phyloP scores from a whole-genome alignment of 805 yeast genomes.

The Candida ficus region DNA sequence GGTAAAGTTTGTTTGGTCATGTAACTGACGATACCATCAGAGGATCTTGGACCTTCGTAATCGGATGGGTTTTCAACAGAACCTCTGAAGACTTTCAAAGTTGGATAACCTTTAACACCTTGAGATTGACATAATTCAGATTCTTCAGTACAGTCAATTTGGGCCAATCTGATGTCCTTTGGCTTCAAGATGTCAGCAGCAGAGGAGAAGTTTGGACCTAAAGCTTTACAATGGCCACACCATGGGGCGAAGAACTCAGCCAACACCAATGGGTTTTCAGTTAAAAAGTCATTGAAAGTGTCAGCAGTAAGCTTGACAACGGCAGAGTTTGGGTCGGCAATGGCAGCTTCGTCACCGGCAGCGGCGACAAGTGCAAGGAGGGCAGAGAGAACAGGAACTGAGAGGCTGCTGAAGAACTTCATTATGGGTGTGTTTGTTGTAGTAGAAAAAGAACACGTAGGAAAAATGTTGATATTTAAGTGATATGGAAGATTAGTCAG shows the following conservation, averaged over 20 bases:
- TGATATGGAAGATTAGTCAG: too few relatives aligned
- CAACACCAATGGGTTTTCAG: slow-evolving; percentile 69
- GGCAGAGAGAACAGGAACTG: slow-evolving; percentile 34
- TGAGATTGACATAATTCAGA: slow-evolving; percentile 62
- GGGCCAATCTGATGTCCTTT: slow-evolving; percentile 68
- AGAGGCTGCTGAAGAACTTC: slow-evolving; percentile 33
- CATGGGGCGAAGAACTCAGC: slow-evolving; percentile 94
- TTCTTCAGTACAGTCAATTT: slow-evolving; percentile 80
- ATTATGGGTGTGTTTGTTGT: slow-evolving; percentile 24
- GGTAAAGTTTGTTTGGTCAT: slow-evolving; percentile 84
- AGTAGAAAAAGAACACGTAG: background rate
- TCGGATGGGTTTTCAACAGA: slow-evolving; percentile 42
- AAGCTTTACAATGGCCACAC: slow-evolving; percentile 94
- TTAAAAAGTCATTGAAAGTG: slow-evolving; percentile 60
- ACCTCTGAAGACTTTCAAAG: slow-evolving; percentile 67
- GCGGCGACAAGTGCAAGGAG: slow-evolving; percentile 35
- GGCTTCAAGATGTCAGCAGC: slow-evolving; percentile 64
- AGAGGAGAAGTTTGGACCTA: slow-evolving; percentile 73
- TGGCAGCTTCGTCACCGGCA: slow-evolving; percentile 51
- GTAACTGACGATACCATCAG: slow-evolving; percentile 70
- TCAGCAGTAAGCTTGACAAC: slow-evolving; percentile 74
- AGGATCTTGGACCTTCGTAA: slow-evolving; percentile 81
- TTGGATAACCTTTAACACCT: slow-evolving; percentile 79
- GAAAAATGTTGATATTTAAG: background rate
- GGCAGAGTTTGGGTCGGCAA: slow-evolving; percentile 78